Evolutionary conservation across 169 alveolate species (phyloP).

Genomic region (Plasmodium malariae): DNA sequence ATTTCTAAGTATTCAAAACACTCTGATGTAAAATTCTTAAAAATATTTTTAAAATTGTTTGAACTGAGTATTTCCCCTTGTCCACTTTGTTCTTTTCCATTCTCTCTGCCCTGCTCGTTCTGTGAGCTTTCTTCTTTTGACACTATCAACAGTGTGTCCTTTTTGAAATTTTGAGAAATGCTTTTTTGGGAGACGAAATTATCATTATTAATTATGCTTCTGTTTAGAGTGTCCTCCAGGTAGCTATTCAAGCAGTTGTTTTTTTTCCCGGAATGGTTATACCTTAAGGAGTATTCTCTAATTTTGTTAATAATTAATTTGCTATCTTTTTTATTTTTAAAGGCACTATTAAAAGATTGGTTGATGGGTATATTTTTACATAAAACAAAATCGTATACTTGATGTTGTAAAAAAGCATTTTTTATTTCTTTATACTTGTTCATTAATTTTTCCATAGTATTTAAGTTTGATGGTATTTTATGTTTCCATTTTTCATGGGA

Average conservation of each 20-base stretch:
- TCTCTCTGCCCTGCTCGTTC: not conserved
- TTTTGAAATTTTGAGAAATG: not conserved
- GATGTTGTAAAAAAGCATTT: conserved; percentile 82
- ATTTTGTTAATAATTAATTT: conserved; percentile 15
- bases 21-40: conserved; percentile 60
- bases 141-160: not conserved
- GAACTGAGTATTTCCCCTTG: not conserved
- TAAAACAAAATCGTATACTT: conserved; percentile 80
- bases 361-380: conserved; percentile 28
- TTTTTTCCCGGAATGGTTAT: not conserved
- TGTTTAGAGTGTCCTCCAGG: not conserved
- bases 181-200: not conserved
- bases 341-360: conserved; percentile 44
- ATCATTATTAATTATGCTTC: not conserved
- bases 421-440: conserved; percentile 78
- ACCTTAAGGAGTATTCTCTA: conserved; percentile 12
- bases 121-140: not conserved
- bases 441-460: conserved; percentile 76
- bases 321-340: conserved; percentile 9
- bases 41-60: conserved; percentile 25
- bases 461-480: conserved; percentile 81
- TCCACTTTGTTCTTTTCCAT: not conserved
- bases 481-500: conserved; percentile 79
- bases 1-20: conserved; percentile 66
- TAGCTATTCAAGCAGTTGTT: conserved; percentile 27